Evolutionary conservation across 148 eudicot genomes (phyloP).

Genomic region (Amaranthus hypochondriacus): DNA sequence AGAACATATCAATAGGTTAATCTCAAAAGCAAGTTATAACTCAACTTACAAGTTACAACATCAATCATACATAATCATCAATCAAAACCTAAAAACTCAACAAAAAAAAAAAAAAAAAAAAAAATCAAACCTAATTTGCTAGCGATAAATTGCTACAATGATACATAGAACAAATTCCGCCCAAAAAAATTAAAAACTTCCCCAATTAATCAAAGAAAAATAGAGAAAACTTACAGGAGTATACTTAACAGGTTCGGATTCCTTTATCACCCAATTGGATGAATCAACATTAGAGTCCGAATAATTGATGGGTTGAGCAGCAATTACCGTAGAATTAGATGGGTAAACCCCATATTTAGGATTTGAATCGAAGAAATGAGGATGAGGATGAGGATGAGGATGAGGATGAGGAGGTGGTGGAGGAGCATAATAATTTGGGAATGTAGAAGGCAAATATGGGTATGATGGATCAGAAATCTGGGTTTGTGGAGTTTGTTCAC

Average conservation of each 20-base stretch:
- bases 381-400: background rate
- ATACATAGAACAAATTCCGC: too few relatives aligned
- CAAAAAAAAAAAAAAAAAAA: background rate
- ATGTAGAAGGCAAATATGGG: background rate
- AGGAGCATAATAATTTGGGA: background rate
- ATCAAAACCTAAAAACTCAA: background rate
- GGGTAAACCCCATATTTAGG: background rate
- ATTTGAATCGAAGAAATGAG: background rate
- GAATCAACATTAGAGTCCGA: background rate
- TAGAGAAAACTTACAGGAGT: constrained; percentile 9
- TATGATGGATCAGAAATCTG: background rate
- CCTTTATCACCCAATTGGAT: constrained; percentile 15
- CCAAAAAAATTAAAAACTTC: background rate
- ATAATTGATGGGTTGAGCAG: background rate
- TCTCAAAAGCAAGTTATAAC: background rate
- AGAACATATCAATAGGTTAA: too few relatives aligned
- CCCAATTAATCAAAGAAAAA: background rate
- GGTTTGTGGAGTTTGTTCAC: too few relatives aligned
- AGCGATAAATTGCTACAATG: too few relatives aligned
- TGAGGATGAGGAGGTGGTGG: background rate
- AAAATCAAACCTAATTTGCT: background rate
- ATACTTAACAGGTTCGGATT: constrained; percentile 13
- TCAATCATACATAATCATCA: background rate
- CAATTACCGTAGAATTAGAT: background rate
- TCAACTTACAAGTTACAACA: background rate